Conservation (phyloP, 1,284 basidiomycete genomes). For the Singerocomus inundabilis region DNA sequence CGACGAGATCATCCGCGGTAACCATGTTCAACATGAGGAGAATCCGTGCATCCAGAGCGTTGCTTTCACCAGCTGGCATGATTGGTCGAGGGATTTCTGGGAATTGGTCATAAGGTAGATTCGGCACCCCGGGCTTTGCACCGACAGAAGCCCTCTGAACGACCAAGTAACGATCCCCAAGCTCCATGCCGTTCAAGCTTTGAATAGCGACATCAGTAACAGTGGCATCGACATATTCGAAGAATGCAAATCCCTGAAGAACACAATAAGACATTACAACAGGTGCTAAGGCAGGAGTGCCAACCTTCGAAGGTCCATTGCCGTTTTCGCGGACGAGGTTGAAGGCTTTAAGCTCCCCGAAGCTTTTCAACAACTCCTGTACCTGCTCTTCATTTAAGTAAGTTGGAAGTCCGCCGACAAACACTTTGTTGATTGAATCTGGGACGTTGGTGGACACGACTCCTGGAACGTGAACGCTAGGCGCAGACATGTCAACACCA, state of each 20-base stretch:
- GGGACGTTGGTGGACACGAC: slow-evolving; percentile 96
- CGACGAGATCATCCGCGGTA: slow-evolving; percentile 85
- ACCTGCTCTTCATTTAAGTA: slow-evolving; percentile 98
- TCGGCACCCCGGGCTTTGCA: slow-evolving; percentile 69
- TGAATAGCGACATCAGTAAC: slow-evolving; percentile 96
- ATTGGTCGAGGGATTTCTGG: slow-evolving; percentile 79
- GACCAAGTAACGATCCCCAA: slow-evolving; percentile 94
- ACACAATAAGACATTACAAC: slow-evolving; percentile 11
- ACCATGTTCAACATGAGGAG: slow-evolving; percentile 99
- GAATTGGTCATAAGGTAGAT: slow-evolving; percentile 68
- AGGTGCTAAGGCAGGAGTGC: slow-evolving; percentile 5
- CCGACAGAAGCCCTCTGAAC: slow-evolving; percentile 96
- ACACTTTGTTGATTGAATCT: slow-evolving; percentile 97
- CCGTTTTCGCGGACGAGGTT: slow-evolving; percentile 95
- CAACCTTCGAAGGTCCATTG: slow-evolving; percentile 85
- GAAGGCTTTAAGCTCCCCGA: slow-evolving; percentile 96
- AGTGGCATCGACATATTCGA: slow-evolving; percentile 89
- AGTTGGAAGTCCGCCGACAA: slow-evolving; percentile 92
- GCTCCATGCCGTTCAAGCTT: slow-evolving; percentile 95
- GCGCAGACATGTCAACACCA: slow-evolving; percentile 60
- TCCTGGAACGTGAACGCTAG: slow-evolving; percentile 83
- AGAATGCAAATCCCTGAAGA: slow-evolving; percentile 92
- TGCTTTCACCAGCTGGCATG: slow-evolving; percentile 73
- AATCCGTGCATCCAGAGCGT: slow-evolving; percentile 67
- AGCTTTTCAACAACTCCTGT: slow-evolving; percentile 94